Conservation (phyloP, 2,329 filamentous ascomycete genomes). For the Colletotrichum limetticola region DNA sequence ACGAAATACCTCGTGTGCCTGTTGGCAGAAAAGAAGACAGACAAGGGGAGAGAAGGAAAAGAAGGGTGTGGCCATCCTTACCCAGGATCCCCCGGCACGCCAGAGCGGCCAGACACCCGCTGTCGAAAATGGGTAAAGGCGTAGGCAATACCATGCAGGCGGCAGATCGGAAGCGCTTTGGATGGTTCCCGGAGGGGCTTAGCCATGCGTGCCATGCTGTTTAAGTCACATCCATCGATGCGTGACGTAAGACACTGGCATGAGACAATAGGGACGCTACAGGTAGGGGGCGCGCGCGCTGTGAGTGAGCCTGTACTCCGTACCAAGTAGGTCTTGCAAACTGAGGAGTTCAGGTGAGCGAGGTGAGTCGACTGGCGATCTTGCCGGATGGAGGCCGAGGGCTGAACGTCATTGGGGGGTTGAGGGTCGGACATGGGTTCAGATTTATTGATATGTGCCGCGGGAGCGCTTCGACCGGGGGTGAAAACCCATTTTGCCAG, state of each 20-base stretch:
- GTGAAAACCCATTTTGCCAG: neutral
- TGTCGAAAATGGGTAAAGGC: neutral
- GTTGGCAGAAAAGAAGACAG: neutral
- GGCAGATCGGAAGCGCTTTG: conserved; percentile 3
- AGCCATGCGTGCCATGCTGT: neutral
- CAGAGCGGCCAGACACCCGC: neutral
- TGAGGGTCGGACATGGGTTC: conserved; percentile 15
- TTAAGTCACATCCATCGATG: neutral
- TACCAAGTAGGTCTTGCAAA: conserved; percentile 6
- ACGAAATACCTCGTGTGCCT: neutral
- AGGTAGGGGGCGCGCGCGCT: neutral
- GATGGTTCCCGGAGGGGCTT: neutral
- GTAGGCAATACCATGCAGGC: neutral
- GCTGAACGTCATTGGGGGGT: conserved; percentile 1
- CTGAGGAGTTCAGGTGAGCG: conserved; percentile 1
- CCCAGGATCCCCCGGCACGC: neutral
- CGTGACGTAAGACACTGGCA: conserved; percentile 6
- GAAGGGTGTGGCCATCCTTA: neutral
- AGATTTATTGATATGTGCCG: conserved; percentile 25
- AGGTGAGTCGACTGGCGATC: conserved; percentile 8
- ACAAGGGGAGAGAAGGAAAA: too few relatives aligned
- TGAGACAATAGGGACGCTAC: neutral
- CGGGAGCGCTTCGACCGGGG: neutral
- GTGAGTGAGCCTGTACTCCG: neutral
- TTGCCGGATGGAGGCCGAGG: neutral